phyloP scores from a whole-genome alignment of 768 basidiomycete genomes.

The Tylopilus rubrobrunneus region DNA sequence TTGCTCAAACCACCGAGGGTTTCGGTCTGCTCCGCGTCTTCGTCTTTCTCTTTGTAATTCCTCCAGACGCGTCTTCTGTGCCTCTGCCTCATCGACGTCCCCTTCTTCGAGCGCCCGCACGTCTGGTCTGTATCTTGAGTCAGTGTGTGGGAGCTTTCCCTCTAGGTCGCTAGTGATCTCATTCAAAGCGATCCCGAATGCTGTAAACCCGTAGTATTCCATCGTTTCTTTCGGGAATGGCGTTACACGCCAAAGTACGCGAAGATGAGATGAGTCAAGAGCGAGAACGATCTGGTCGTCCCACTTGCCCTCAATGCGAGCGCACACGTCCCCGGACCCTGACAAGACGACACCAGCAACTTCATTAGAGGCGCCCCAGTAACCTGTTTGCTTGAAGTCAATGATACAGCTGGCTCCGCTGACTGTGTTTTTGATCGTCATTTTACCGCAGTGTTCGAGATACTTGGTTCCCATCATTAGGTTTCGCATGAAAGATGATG shows the following conservation, averaged over 20 bases:
- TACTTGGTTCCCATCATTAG: conserved; percentile 90
- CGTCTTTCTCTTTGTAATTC: conserved; percentile 74
- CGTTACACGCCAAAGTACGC: conserved; percentile 71
- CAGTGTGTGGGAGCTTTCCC: conserved; percentile 68
- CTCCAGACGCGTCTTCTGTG: conserved; percentile 68
- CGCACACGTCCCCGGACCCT: conserved; percentile 47
- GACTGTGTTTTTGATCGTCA: conserved; percentile 65
- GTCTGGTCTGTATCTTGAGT: conserved; percentile 79
- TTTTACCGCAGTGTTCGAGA: conserved; percentile 78
- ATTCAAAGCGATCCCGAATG: conserved; percentile 75
- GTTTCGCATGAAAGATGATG: conserved; percentile 86
- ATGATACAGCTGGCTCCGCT: conserved; percentile 57
- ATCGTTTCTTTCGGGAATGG: conserved; percentile 69
- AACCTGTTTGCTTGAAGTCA: conserved; percentile 86
- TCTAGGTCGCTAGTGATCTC: conserved; percentile 68
- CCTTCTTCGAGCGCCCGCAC: conserved; percentile 82
- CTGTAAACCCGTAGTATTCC: conserved; percentile 81
- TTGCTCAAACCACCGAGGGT: conserved; percentile 74
- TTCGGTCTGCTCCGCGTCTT: conserved; percentile 50
- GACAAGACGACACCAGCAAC: conserved; percentile 61
- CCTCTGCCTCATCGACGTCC: conserved; percentile 64
- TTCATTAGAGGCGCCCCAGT: conserved; percentile 75
- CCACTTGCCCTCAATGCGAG: conserved; percentile 86
- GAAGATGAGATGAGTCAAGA: conserved; percentile 64
- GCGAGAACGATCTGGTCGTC: conserved; percentile 75